A percentile compares a stretch with the other conserved stretches of the same genome.
Evolutionary conservation across 148 eudicot species (phyloP).

Genomic region (Limonium bicolor): DNA sequence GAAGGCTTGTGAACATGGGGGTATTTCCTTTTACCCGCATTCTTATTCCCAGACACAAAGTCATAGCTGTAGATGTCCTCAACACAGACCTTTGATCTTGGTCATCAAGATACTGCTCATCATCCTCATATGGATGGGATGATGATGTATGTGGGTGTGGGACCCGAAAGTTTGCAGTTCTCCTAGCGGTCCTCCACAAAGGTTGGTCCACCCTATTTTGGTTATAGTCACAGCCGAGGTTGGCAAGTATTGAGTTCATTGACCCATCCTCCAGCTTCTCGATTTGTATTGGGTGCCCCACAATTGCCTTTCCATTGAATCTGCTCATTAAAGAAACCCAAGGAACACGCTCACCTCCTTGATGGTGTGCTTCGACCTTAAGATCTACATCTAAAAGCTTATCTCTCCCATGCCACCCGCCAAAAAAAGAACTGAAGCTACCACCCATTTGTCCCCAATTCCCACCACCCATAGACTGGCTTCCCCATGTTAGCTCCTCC

Average conservation of each 20-base stretch:
- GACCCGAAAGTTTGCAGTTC: conserved; percentile 57
- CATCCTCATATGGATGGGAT: conserved; percentile 20
- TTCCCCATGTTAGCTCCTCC: conserved; percentile 51
- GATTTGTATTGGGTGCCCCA: conserved; percentile 88
- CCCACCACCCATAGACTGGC: conserved; percentile 31
- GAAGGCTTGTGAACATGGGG: conserved; percentile 13
- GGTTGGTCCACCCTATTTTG: conserved; percentile 26
- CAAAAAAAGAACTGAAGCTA: conserved; percentile 26
- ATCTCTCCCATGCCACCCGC: conserved; percentile 28
- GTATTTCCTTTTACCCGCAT: conserved; percentile 11
- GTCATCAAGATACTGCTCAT: conserved; percentile 17
- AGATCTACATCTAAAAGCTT: conserved; percentile 75
- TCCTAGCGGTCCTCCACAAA: conserved; percentile 66
- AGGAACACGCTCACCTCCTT: conserved; percentile 79
- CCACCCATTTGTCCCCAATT: conserved; percentile 47
- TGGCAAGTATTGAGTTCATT: too few species aligned
- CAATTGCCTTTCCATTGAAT: conserved; percentile 80
- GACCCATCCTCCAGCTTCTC: conserved; percentile 62
- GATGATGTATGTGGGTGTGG: conserved; percentile 47
- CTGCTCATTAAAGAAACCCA: conserved; percentile 89
- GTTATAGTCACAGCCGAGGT: too few species aligned
- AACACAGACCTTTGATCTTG: conserved; percentile 20
- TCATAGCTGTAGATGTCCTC: too few species aligned
- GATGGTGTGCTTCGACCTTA: conserved; percentile 60
- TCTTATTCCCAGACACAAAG: conserved; percentile 12